A percentile compares a stretch with the other conserved stretches of the same genome.
Evolutionary conservation across 768 basidiomycete genomes (phyloP).

Genomic region (Solioccasus polychromus): DNA sequence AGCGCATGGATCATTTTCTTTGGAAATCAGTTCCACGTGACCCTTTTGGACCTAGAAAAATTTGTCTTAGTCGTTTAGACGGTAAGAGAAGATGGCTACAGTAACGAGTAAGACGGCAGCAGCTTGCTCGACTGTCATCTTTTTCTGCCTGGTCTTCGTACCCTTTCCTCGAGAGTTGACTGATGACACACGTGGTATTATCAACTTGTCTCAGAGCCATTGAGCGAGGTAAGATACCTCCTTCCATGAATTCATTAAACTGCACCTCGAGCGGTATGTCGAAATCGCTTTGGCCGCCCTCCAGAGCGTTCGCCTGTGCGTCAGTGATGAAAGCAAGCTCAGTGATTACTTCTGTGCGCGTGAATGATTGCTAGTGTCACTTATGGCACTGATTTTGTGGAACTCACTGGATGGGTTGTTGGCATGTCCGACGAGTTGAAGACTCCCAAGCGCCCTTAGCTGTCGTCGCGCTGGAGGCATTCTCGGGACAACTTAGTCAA

Average conservation of each 20-base stretch:
- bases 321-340: conserved; percentile 27
- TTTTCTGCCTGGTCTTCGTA: conserved; percentile 18
- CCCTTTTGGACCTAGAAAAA: conserved; percentile 26
- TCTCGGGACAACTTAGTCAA: neutral
- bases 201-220: neutral
- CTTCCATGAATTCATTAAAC: conserved; percentile 27
- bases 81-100: conserved; percentile 4
- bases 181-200: conserved; percentile 1
- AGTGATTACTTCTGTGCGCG: conserved; percentile 22
- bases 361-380: neutral
- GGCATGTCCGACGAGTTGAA: conserved; percentile 18
- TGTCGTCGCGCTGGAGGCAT: conserved; percentile 24
- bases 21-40: conserved; percentile 19
- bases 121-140: conserved; percentile 23
- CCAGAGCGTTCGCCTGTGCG: neutral
- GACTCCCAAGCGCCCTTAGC: conserved; percentile 19
- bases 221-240: conserved; percentile 20
- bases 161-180: conserved; percentile 25
- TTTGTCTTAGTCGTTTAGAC: neutral
- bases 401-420: conserved; percentile 27
- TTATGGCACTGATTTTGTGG: too few relatives aligned
- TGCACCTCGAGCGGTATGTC: conserved; percentile 19
- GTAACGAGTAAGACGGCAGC: conserved; percentile 23
- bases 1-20: conserved; percentile 9
- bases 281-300: neutral